These are phyloP conservation scores for Coemansia sp. DNA, from an alignment of 192 early-diverging fungal species.

Conservation along the genomic window DNA sequence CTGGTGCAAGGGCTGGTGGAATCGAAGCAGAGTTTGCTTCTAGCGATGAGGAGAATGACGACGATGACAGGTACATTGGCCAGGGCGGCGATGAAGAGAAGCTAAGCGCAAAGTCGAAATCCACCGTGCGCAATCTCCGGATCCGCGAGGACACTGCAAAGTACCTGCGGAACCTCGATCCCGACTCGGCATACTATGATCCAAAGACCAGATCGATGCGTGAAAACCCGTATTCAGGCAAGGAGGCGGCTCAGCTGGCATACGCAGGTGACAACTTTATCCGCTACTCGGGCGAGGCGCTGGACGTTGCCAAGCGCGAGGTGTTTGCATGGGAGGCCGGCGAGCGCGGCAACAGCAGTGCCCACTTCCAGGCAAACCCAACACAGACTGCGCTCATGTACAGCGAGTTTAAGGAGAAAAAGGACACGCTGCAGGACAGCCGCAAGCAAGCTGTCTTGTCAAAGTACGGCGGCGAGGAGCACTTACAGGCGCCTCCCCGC, in stretches of 20 bases:
- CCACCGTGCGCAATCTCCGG: conserved; percentile 93
- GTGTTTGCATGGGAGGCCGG: conserved; percentile 93
- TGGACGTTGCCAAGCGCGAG: conserved; percentile 77
- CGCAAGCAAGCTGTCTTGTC: conserved; percentile 76
- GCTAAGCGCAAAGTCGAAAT: conserved; percentile 83
- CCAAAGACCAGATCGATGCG: conserved; percentile 99
- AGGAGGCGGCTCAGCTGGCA: conserved; percentile 50
- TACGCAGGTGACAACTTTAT: conserved; percentile 94
- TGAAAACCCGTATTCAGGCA: conserved; percentile 83
- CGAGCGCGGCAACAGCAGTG: conserved; percentile 71
- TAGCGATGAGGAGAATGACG: conserved; percentile 75
- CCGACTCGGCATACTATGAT: conserved; percentile 95
- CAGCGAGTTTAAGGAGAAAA: conserved; percentile 80
- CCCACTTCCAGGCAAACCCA: conserved; percentile 92
- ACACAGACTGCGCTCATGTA: conserved; percentile 92
- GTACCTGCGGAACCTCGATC: conserved; percentile 94
- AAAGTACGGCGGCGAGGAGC: conserved; percentile 94
- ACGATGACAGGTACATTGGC: conserved; percentile 85
- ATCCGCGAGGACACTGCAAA: conserved; percentile 99
- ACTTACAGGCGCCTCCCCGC: conserved; percentile 83
- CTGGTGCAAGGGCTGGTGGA: not conserved
- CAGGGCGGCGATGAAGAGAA: conserved; percentile 67
- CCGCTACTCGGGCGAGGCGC: conserved; percentile 82
- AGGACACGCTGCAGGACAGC: conserved; percentile 68
- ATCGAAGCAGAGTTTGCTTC: conserved; percentile 34